Evolutionary conservation across 2,329 filamentous ascomycete genomes (phyloP).

Genomic region (Fusarium verrucosum): DNA sequence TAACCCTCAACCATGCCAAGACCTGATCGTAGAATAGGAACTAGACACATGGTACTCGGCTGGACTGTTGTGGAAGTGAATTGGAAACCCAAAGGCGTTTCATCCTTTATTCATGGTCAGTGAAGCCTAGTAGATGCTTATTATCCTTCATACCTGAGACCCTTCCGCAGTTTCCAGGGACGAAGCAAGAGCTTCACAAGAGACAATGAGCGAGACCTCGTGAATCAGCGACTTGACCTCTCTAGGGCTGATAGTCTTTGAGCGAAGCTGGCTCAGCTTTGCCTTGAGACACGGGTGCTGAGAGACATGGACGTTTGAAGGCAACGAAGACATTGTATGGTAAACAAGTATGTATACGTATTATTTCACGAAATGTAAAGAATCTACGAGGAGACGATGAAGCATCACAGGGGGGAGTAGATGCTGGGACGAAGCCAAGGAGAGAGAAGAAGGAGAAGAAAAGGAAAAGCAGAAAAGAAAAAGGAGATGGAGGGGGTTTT

Average conservation of each 20-base stretch:
- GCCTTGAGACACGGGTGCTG: conserved; percentile 84
- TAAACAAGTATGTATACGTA: conserved; percentile 1
- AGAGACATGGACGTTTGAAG: conserved; percentile 78
- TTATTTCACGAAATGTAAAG: conserved; percentile 14
- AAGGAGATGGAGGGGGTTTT: conserved; percentile 26
- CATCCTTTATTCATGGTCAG: conserved; percentile 63
- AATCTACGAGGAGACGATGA: conserved; percentile 33
- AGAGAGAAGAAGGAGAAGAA: conserved; percentile 32
- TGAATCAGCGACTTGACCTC: conserved; percentile 86
- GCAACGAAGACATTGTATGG: conserved; percentile 54
- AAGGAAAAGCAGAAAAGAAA: conserved; percentile 25
- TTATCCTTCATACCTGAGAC: conserved; percentile 66
- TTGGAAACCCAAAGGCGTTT: conserved; percentile 79
- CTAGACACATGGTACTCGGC: conserved; percentile 76
- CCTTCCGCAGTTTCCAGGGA: conserved; percentile 66
- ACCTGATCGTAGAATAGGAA: conserved; percentile 92
- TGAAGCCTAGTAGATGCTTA: neutral
- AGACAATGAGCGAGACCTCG: conserved; percentile 85
- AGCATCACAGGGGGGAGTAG: conserved; percentile 33
- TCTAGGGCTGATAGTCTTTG: conserved; percentile 71
- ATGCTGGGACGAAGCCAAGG: conserved; percentile 43
- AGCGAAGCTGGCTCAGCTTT: conserved; percentile 91
- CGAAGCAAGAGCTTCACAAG: conserved; percentile 78
- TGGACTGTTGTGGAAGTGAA: conserved; percentile 73
- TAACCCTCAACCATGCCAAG: conserved; percentile 88